Base-by-base conservation (phyloP, 2,329 filamentous ascomycete species). In the Botryotinia calthae region DNA sequence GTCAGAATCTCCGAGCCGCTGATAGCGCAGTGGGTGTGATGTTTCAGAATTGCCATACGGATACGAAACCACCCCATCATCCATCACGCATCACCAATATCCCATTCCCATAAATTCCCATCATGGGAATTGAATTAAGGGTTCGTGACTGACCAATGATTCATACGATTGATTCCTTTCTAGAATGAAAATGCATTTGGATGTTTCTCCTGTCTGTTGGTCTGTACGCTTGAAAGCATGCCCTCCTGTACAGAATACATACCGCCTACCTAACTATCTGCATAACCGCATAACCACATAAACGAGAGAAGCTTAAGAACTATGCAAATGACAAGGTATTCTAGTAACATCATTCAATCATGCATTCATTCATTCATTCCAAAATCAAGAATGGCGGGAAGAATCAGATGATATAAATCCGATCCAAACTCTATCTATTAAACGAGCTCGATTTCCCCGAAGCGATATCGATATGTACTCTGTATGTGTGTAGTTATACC, bases 1-100 rank as follows among this genome's bases (percentile, higher is more conserved):
- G 46, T 70, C 68, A 34, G 54, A 70, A 59, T 46, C 56, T 28
- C 48, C 37, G 22, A 25, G 28, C 54, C 68, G 42, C 64, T 66
- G 42, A 46, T 51, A 51, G 46, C 64, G 46, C 42, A 51, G 61
- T 63, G 40, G 61, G 61, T 63, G 61, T 63, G 9, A 8, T 63
- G 61, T 63, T 63, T 63, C 61, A 63, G 37, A 62, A 20, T 44
- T 4, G 16, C 37, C 37, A 63, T n/a, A 63, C 61, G 59, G 37
- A 63, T 63, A 63, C 59, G 59, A 63, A 44, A 37, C 37, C 37
- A 37, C 37, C 37, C 37, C 37, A 9, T 37, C 37, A 42, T 62
- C 34, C 25, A 42, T 51, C 46, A 51, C 9, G 7, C 20, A 48
- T 48, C 44, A 48, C 44, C 9, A 18, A 48, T 6, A 42, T 63